phyloP scores from a whole-genome alignment of 495 filamentous ascomycete species.

The Talaromyces liani region DNA sequence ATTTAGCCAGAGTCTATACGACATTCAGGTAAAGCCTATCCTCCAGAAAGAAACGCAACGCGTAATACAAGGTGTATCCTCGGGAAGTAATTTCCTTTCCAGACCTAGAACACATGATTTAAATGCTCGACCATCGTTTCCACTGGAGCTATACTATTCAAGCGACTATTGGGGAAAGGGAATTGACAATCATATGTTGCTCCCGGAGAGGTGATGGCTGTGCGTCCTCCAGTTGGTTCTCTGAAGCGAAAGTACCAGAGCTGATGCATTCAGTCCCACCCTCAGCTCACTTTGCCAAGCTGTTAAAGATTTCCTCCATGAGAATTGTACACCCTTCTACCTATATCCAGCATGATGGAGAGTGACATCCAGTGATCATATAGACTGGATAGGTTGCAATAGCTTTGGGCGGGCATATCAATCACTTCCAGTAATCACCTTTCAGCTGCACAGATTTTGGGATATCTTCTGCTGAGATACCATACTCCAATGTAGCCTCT shows the following conservation, averaged over 20 bases:
- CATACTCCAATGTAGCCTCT: slow-evolving; percentile 5
- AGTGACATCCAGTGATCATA: not conserved
- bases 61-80: not conserved
- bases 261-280: not conserved
- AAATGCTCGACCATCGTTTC: slow-evolving; percentile 13
- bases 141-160: not conserved
- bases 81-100: not conserved
- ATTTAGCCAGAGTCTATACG: not conserved
- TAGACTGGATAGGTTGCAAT: not conserved
- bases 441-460: not conserved
- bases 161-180: not conserved
- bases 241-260: not conserved
- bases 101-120: not conserved
- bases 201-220: not conserved
- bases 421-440: slow-evolving; percentile 3
- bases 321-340: not conserved
- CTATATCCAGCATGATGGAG: not conserved
- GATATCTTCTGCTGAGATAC: not conserved
- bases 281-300: not conserved
- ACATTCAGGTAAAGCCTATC: not conserved
- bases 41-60: not conserved
- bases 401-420: not conserved
- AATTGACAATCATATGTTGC: not conserved
- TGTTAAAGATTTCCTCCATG: not conserved
- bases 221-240: not conserved